phyloP scores from a whole-genome alignment of 176 grass and related monocot genomes.

The Avena eriantha region DNA sequence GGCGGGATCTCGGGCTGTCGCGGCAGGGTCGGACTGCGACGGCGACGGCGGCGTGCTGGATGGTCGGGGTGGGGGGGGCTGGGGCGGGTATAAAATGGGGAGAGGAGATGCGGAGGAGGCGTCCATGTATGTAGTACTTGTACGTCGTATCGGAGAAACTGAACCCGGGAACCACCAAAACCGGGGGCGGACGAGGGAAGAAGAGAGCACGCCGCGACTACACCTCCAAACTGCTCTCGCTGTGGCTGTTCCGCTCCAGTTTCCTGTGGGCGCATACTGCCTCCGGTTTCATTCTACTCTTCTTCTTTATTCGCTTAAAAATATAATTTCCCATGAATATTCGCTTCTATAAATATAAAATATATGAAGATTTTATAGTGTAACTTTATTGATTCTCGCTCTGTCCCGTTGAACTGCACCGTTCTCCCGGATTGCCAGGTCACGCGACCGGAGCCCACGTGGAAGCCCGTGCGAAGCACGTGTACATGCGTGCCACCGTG shows the following conservation, averaged over 20 bases:
- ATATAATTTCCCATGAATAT: too few relatives aligned
- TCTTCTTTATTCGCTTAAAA: too few relatives aligned
- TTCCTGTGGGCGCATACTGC: neutral
- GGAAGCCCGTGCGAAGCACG: neutral
- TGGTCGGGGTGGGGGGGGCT: neutral
- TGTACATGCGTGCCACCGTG: neutral
- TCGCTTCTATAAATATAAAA: too few relatives aligned
- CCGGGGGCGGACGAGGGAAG: slow-evolving; percentile 1
- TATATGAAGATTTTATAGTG: too few relatives aligned
- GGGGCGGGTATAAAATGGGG: neutral
- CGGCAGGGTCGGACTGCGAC: neutral
- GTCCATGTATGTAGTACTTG: neutral
- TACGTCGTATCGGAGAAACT: too few relatives aligned
- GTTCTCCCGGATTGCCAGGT: neutral
- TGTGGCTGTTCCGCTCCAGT: neutral
- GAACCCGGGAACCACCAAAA: neutral
- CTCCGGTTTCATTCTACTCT: neutral
- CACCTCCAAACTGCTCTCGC: neutral
- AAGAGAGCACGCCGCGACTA: neutral
- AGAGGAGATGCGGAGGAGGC: neutral
- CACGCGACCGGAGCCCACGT: neutral
- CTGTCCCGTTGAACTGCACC: too few relatives aligned
- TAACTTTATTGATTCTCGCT: too few relatives aligned
- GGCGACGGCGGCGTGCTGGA: neutral
- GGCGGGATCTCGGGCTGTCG: slow-evolving; percentile 2